Evolutionary conservation across 768 basidiomycete species (phyloP), one percentile per base, ranked within the genome.

Genomic region (Plicaturopsis crispa): DNA sequence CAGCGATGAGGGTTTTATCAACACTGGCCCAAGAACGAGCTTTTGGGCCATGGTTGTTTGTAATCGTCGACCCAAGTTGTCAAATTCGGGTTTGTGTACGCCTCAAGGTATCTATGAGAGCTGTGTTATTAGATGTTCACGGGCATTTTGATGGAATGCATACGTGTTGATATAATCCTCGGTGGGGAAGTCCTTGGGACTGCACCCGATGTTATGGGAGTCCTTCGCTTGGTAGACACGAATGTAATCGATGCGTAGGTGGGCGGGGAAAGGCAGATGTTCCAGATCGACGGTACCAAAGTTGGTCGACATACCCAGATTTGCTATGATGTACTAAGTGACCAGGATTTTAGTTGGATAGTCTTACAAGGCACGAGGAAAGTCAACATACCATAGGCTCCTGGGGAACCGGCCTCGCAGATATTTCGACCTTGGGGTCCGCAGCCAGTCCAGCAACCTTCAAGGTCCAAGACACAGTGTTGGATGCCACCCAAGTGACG

Each of bases 401-500:
- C 45, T 78, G 73, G 1, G 91, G 69, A 10, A 94, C 61, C 2
- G 83, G 76, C 23, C 91, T 67, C 19, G 67, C 63, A 12, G 74
- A 70, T 24, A 93, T 81, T 41, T 84, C 51, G 1, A 72, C 75
- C 23, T 51, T 49, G 4, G 66, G 22, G 54, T 93, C 80, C 7
- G 82, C 63, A 0, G 63, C 84, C 55, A 92, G 55, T 1, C 80
- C 87, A 3, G 72, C 67, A 16, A 67, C 82, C 36, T 74, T 70
- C 39, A 93, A 52, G 4, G 84, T 88, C 91, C 91, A 92, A 6
- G 80, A 62, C 18, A 70, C 52, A 47, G 75, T 65, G 54, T 75
- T 74, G 48, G 80, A 67, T 40, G 77, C 70, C 41, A 92, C 65
- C 91, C 91, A 94, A 3, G 85, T 75, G 48, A 93, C 88, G 52